phyloP scores from a whole-genome alignment of 2,329 filamentous ascomycete genomes.

The Cladorrhinum sp. region DNA sequence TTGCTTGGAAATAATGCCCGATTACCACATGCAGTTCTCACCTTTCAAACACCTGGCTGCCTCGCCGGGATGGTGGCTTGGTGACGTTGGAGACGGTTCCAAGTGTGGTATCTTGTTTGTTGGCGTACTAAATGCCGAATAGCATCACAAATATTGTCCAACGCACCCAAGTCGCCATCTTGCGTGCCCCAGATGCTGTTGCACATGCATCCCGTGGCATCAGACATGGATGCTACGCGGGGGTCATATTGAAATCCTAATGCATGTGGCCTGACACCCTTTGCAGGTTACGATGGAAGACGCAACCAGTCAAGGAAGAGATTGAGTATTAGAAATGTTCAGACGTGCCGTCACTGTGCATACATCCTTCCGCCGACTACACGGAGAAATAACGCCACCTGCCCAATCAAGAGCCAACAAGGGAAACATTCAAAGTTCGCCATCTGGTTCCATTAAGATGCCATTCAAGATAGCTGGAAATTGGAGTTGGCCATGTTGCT shows the following conservation, averaged over 20 bases:
- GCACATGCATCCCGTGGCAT: not conserved
- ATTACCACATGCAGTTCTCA: not conserved
- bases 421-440: not conserved
- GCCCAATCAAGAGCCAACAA: not conserved
- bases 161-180: not conserved
- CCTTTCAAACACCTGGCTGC: not conserved
- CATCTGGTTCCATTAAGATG: conserved; percentile 15
- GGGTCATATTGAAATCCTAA: not conserved
- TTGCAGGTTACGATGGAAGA: no score
- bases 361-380: no score
- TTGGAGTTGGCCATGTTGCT: not conserved
- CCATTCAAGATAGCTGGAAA: not conserved
- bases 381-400: not conserved
- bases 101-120: not conserved
- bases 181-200: not conserved
- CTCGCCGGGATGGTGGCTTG: not conserved
- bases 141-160: not conserved
- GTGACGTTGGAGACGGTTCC: not conserved
- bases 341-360: not conserved
- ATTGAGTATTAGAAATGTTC: no score
- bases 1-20: not conserved
- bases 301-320: no score
- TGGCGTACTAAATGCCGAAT: not conserved
- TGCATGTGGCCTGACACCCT: not conserved
- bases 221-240: not conserved